Conservation (phyloP, 495 filamentous ascomycete genomes). For the Monascus purpureus region DNA sequence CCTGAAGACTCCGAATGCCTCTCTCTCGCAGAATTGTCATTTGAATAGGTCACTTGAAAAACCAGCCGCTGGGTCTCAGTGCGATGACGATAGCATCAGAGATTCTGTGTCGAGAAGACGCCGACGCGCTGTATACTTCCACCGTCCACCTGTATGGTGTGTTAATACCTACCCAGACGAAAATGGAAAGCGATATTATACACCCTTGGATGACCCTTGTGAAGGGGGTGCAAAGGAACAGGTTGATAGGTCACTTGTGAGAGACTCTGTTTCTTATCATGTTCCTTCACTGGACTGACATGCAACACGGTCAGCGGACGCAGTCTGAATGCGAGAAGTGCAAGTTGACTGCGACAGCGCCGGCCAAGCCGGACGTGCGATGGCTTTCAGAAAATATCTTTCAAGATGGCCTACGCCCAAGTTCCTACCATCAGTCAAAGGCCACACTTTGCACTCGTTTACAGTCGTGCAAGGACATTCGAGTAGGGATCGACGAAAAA, state of each 20-base stretch:
- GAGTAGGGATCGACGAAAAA: conserved; percentile 8
- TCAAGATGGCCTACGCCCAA: background rate
- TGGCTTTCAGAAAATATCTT: background rate
- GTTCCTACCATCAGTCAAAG: conserved; percentile 5
- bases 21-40: background rate
- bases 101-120: conserved; percentile 12
- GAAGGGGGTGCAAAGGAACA: background rate
- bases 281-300: background rate
- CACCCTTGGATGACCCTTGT: too few relatives aligned
- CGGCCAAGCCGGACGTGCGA: background rate
- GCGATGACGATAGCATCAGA: conserved; percentile 1
- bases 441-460: conserved; percentile 9
- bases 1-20: background rate
- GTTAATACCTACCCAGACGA: conserved; percentile 3
- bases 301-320: background rate
- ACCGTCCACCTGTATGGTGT: conserved; percentile 17
- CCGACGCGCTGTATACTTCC: conserved; percentile 17
- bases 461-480: conserved; percentile 13
- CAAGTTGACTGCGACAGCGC: background rate
- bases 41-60: background rate
- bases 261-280: background rate
- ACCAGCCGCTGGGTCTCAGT: background rate
- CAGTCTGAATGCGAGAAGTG: background rate
- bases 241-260: background rate
- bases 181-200: too few relatives aligned